A percentile compares a stretch with the other conserved stretches of the same genome.
Evolutionary conservation across 2,329 filamentous ascomycete species (phyloP).

Genomic region (Catunica adiposa): DNA sequence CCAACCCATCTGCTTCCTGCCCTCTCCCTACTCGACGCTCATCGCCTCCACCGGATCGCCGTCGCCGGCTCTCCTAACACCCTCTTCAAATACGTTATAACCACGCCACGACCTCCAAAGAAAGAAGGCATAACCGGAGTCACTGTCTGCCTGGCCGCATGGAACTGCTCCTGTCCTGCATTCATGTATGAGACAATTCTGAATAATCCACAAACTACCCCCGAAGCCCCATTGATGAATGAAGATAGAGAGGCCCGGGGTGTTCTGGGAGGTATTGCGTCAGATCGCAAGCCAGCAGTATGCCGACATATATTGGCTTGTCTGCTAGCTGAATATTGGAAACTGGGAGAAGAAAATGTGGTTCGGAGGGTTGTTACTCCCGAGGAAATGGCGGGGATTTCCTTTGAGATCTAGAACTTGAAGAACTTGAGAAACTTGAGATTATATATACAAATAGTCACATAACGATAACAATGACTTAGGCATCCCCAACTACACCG

Average conservation of each 20-base stretch:
- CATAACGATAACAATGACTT: neutral
- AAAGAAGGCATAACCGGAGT: neutral
- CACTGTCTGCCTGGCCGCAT: constrained; percentile 57
- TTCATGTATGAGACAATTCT: constrained; percentile 53
- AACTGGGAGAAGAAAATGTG: constrained; percentile 21
- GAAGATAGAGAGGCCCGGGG: neutral
- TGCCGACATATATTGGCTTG: constrained; percentile 90
- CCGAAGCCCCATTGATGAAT: neutral
- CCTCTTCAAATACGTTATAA: neutral
- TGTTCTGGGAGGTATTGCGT: constrained; percentile 34
- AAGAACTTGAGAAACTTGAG: neutral
- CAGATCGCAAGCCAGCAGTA: constrained; percentile 30
- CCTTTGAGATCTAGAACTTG: constrained; percentile 25
- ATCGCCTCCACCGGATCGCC: constrained; percentile 5
- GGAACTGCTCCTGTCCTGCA: constrained; percentile 81
- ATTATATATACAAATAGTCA: neutral
- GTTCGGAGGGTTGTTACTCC: constrained; percentile 36
- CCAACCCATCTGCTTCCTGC: constrained; percentile 68
- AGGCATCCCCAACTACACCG: too few species aligned
- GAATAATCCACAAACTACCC: neutral
- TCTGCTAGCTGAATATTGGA: constrained; percentile 52
- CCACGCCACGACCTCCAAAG: neutral
- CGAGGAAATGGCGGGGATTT: constrained; percentile 60
- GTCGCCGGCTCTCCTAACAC: neutral
- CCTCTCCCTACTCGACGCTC: constrained; percentile 72